Evolutionary conservation across 176 grass and related monocot genomes (phyloP).

Genomic region (Metroxylon sagu): DNA sequence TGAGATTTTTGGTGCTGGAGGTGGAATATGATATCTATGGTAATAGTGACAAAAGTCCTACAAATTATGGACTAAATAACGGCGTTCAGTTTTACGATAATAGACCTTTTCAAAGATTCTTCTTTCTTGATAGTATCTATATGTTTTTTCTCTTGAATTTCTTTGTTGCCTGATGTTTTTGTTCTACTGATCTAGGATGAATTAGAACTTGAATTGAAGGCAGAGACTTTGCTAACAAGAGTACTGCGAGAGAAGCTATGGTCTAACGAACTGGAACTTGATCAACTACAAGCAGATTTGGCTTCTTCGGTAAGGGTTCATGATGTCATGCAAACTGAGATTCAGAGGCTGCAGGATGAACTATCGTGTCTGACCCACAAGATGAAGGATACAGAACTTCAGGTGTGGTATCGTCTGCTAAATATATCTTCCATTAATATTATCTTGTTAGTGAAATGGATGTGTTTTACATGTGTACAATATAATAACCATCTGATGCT

Average conservation of each 20-base stretch:
- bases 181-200: conserved; percentile 32
- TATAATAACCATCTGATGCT: background rate
- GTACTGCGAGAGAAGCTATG: conserved; percentile 55
- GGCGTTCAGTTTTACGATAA: no score
- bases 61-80: no score
- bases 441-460: background rate
- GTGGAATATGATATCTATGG: no score
- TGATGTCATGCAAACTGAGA: conserved; percentile 44
- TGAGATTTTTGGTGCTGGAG: no score
- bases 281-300: conserved; percentile 56
- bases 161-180: no score
- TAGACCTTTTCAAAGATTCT: no score
- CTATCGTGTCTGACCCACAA: conserved; percentile 36
- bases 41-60: no score
- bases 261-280: conserved; percentile 50
- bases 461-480: background rate
- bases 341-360: conserved; percentile 51
- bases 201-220: conserved; percentile 45
- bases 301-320: conserved; percentile 41
- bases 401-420: conserved; percentile 28
- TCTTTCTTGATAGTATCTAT: no score
- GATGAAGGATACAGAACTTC: conserved; percentile 56
- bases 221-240: conserved; percentile 50
- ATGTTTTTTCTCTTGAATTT: no score
- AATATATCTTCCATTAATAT: background rate